A percentile compares a stretch with the other conserved stretches of the same genome.
Conservation (phyloP, 2,329 filamentous ascomycete species). For the Claviceps sorghi region DNA sequence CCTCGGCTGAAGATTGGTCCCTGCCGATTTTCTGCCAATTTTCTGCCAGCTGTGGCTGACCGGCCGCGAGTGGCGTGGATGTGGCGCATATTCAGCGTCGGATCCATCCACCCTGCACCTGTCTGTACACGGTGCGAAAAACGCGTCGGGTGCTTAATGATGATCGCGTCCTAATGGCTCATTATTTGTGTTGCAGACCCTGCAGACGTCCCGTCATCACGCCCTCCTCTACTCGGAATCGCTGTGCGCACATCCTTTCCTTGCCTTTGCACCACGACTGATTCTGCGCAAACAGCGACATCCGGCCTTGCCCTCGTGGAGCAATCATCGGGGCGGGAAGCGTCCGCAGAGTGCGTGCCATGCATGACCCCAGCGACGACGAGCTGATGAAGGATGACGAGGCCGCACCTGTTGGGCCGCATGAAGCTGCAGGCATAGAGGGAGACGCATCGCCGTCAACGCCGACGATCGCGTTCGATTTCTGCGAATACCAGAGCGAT, state of each 20-base stretch:
- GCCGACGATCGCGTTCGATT: constrained; percentile 8
- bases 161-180: background rate
- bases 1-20: background rate
- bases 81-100: background rate
- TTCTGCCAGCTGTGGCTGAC: constrained; percentile 13
- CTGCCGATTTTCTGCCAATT: constrained; percentile 14
- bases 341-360: background rate
- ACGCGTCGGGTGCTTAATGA: background rate
- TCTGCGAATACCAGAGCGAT: background rate
- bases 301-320: background rate
- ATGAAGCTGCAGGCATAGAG: background rate
- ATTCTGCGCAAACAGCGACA: background rate
- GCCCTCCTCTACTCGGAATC: background rate
- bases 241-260: background rate
- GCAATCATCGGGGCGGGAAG: background rate
- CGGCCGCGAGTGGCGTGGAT: background rate
- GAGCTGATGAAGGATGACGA: constrained; percentile 10
- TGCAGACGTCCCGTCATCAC: background rate
- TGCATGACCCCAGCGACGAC: background rate
- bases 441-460: background rate
- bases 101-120: background rate
- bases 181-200: background rate
- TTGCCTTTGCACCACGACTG: background rate
- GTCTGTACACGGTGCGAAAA: background rate
- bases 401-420: background rate